Evolutionary conservation across 2,329 filamentous ascomycete species (phyloP).

Genomic region (Sclerotiophoma versabilis): DNA sequence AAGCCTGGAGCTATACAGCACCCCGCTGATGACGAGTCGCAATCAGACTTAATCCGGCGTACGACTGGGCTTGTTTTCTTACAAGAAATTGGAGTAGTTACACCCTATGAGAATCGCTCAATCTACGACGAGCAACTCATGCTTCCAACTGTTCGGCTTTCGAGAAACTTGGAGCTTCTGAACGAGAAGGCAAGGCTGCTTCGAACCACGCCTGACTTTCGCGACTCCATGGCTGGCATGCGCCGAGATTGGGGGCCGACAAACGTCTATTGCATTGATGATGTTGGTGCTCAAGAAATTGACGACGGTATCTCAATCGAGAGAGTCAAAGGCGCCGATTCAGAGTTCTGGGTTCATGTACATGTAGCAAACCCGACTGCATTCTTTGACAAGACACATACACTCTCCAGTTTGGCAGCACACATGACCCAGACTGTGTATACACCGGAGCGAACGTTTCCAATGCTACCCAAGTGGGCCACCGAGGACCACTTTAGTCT

Average conservation of each 20-base stretch:
- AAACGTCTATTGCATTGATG: conserved; percentile 77
- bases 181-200: conserved; percentile 41
- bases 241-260: conserved; percentile 67
- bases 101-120: conserved; percentile 73
- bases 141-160: conserved; percentile 57
- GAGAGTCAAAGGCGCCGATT: conserved; percentile 56
- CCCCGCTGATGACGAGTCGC: conserved; percentile 46
- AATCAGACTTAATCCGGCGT: conserved; percentile 14
- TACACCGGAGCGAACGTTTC: conserved; percentile 63
- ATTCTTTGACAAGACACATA: conserved; percentile 66
- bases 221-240: conserved; percentile 62
- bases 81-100: conserved; percentile 75
- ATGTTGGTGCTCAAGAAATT: conserved; percentile 70
- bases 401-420: conserved; percentile 67
- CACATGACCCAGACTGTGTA: conserved; percentile 64
- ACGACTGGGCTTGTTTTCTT: conserved; percentile 69
- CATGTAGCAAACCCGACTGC: conserved; percentile 83
- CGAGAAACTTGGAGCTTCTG: conserved; percentile 53
- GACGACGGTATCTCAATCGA: conserved; percentile 82
- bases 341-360: conserved; percentile 75
- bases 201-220: conserved; percentile 45
- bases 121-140: conserved; percentile 65
- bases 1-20: conserved; percentile 40
- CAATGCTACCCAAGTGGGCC: conserved; percentile 62
- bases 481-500: conserved; percentile 63